phyloP scores from a whole-genome alignment of 345 rosid genomes.

The Mercurialis annua region DNA sequence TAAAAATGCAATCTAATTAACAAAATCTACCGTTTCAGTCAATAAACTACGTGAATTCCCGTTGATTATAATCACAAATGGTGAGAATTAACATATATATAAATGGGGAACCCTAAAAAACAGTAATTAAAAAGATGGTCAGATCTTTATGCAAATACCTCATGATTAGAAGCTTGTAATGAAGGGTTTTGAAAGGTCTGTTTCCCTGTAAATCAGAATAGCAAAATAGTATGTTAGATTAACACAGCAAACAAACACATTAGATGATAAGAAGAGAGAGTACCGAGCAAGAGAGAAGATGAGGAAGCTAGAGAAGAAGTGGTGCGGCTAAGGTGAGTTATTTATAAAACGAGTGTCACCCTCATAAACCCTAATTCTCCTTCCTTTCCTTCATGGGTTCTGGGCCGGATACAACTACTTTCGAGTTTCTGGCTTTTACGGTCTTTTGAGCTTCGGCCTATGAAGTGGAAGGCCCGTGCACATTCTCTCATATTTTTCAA shows the following conservation, averaged over 20 bases:
- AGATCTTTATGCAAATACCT: constrained; percentile 1
- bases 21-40: too few species aligned
- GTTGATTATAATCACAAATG: background rate
- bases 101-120: background rate
- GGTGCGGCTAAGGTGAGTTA: background rate
- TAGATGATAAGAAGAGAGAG: background rate
- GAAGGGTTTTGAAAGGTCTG: background rate
- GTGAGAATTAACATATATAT: too few species aligned
- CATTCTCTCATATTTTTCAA: too few species aligned
- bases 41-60: too few species aligned
- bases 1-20: too few species aligned
- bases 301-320: background rate
- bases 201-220: background rate
- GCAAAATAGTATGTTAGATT: background rate
- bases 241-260: background rate
- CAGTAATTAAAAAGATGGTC: background rate
- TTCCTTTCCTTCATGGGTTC: background rate
- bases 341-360: background rate
- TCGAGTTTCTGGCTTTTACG: too few species aligned
- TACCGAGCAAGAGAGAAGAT: background rate
- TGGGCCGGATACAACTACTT: too few species aligned
- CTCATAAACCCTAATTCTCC: too few species aligned
- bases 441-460: too few species aligned
- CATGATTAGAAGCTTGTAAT: constrained; percentile 3
- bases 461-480: too few species aligned